A percentile compares a stretch with the other conserved stretches of the same genome.
These are phyloP conservation scores for Psilocybe cubensis DNA, from an alignment of 768 basidiomycete species.

Conservation along the genomic window DNA sequence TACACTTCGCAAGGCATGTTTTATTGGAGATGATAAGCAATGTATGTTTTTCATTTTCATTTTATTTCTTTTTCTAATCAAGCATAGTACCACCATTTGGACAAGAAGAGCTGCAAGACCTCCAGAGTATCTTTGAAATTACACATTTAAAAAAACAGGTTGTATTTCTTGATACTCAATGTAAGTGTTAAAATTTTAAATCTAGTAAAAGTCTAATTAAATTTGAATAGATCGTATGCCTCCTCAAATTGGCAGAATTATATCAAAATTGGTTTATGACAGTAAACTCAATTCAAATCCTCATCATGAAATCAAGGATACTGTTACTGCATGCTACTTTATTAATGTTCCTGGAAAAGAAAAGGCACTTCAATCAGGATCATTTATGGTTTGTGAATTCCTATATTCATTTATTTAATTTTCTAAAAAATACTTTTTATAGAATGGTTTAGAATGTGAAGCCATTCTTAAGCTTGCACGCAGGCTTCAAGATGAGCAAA, in stretches of 20 bases:
- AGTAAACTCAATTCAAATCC: slow-evolving; percentile 57
- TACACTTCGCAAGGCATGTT: slow-evolving; percentile 54
- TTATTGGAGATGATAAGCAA: slow-evolving; percentile 72
- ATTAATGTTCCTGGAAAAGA: slow-evolving; percentile 55
- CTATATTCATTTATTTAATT: slow-evolving; percentile 2
- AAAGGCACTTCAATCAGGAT: slow-evolving; percentile 29
- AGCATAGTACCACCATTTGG: slow-evolving; percentile 79
- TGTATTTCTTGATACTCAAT: slow-evolving; percentile 74
- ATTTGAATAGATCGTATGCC: slow-evolving; percentile 76
- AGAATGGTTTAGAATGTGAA: slow-evolving; percentile 67
- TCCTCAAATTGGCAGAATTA: slow-evolving; percentile 73
- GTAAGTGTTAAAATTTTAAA: slow-evolving; percentile 41
- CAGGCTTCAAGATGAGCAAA: slow-evolving; percentile 53
- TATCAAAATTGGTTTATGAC: slow-evolving; percentile 71
- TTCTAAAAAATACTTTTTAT: slow-evolving; percentile 1
- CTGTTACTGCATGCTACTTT: slow-evolving; percentile 61
- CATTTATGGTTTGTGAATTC: slow-evolving; percentile 39
- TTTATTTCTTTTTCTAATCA: slow-evolving; percentile 16
- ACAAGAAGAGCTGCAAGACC: slow-evolving; percentile 62
- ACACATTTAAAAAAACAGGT: slow-evolving; percentile 52
- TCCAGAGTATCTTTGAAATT: slow-evolving; percentile 83
- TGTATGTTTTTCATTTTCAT: slow-evolving; percentile 36
- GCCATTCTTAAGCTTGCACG: slow-evolving; percentile 60
- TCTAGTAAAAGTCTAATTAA: background rate
- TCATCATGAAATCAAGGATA: slow-evolving; percentile 49